Base-by-base conservation (phyloP, 2,329 filamentous ascomycete genomes). In the Sordariomycetes sp. region DNA sequence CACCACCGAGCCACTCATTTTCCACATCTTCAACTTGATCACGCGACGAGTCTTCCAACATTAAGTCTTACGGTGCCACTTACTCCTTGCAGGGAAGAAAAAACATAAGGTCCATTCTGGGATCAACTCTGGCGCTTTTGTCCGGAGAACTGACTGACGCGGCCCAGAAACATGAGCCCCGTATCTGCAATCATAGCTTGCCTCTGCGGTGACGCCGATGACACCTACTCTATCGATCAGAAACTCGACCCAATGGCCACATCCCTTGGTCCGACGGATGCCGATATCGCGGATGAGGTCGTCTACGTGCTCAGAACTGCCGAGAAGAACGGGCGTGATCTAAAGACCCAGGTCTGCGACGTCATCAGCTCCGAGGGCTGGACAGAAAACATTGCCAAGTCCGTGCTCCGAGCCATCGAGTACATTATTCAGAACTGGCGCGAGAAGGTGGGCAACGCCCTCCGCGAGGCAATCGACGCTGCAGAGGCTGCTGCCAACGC, bases 371-470 rank as follows among this genome's bases (percentile, higher is more conserved):
- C 20, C 39, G 53, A 13, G 35, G 59, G 57, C 25, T 60, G 60
- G 59, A 58, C 57, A 4, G 60, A 61, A 48, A 51, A 32, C 20
- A 22, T 60, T 0, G 60, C 60, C 13, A 55, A 59, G 12, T n/a
- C 39, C 17, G 57, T 61, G 13, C 60, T 61, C 5, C 4, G 10
- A 17, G 55, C 55, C 8, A 42, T 60, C 17, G 57, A 59, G 15
- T 20, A 22, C 24, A 56, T 61, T 22, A 54, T 60, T 17, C 54
- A 34, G 7, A 15, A 59, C 15, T 15, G 53, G 17, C 52, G 58
- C 28, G 52, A 58, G 15, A 59, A 58, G 13, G 15, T 60, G 15
- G 57, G 60, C 39, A 42, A 57, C 28, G 39, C 57, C 15, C 20
- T 59, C 7, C 32, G 20, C n/a, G 59, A 57, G 20, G 56, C 57